Evolutionary conservation across 371 early-diverging fungal species (phyloP).

Genomic region (Coemansia sp.): DNA sequence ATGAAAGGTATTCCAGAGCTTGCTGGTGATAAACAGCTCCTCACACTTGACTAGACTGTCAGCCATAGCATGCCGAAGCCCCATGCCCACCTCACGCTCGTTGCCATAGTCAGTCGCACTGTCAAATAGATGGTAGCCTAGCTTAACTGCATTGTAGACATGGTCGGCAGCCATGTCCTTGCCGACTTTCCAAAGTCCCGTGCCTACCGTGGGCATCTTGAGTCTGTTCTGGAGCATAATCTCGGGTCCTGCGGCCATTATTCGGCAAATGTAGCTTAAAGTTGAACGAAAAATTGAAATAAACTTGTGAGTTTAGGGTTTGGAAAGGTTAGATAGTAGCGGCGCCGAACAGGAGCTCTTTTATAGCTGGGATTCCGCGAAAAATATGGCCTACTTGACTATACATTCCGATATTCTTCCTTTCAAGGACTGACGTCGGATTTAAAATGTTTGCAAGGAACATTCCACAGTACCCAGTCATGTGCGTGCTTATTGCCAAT

Average conservation of each 20-base stretch:
- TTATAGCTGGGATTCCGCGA: too few relatives aligned
- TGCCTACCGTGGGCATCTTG: conserved; percentile 43
- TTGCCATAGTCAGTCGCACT: conserved; percentile 67
- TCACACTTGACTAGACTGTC: conserved; percentile 44
- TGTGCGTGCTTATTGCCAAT: too few relatives aligned
- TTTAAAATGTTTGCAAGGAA: too few relatives aligned
- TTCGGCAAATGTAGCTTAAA: too few relatives aligned
- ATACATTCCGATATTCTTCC: too few relatives aligned
- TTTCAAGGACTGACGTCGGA: too few relatives aligned
- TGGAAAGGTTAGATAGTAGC: too few relatives aligned
- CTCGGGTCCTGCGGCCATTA: conserved; percentile 3
- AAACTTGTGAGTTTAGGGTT: too few relatives aligned
- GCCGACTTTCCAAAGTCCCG: conserved; percentile 43
- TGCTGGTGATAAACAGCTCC: conserved; percentile 83
- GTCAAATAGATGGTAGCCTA: conserved; percentile 51
- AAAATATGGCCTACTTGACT: too few relatives aligned
- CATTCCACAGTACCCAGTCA: too few relatives aligned
- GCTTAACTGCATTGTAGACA: conserved; percentile 37
- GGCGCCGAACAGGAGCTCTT: too few relatives aligned
- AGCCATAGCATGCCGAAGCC: conserved; percentile 25
- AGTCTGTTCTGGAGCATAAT: conserved; percentile 21
- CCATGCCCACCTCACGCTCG: conserved; percentile 77
- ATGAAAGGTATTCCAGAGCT: conserved; percentile 88
- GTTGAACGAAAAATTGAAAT: background rate
- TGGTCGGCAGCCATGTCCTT: conserved; percentile 9